Conservation (phyloP, 768 basidiomycete genomes). For the Exsudoporus frostii region DNA sequence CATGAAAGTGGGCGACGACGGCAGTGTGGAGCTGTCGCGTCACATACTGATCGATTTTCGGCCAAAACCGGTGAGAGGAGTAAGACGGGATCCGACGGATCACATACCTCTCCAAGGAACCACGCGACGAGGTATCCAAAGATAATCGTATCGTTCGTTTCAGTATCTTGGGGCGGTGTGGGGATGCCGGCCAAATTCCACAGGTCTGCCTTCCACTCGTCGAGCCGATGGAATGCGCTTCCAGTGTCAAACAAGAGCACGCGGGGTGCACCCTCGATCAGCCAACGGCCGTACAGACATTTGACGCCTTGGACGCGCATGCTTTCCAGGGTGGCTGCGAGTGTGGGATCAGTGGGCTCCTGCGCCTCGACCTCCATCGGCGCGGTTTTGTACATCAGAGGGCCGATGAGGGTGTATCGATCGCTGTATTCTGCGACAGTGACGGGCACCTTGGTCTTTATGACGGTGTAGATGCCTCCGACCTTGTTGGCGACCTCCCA, state of each 20-base stretch:
- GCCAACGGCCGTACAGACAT: constrained; percentile 93
- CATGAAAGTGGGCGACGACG: constrained; percentile 97
- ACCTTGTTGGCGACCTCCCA: constrained; percentile 99
- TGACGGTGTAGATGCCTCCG: constrained; percentile 99
- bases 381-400: constrained; percentile 96
- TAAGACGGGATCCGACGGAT: constrained; percentile 8
- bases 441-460: constrained; percentile 99
- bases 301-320: constrained; percentile 94
- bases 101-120: constrained; percentile 95
- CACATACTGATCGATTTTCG: constrained; percentile 56
- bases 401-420: constrained; percentile 94
- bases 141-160: constrained; percentile 97
- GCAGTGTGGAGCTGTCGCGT: constrained; percentile 77
- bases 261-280: constrained; percentile 94
- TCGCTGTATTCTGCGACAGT: constrained; percentile 95
- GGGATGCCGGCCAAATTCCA: constrained; percentile 99
- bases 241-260: constrained; percentile 96
- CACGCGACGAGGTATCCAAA: constrained; percentile 98
- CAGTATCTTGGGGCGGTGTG: constrained; percentile 91
- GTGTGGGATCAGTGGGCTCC: constrained; percentile 78
- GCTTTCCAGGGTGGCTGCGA: constrained; percentile 69
- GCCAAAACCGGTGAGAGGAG: constrained; percentile 6
- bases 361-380: constrained; percentile 98
- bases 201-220: constrained; percentile 98
- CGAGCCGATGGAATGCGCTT: constrained; percentile 79